Evolutionary conservation across 2,329 filamentous ascomycete genomes (phyloP).

Genomic region (Phialophora verrucosa): DNA sequence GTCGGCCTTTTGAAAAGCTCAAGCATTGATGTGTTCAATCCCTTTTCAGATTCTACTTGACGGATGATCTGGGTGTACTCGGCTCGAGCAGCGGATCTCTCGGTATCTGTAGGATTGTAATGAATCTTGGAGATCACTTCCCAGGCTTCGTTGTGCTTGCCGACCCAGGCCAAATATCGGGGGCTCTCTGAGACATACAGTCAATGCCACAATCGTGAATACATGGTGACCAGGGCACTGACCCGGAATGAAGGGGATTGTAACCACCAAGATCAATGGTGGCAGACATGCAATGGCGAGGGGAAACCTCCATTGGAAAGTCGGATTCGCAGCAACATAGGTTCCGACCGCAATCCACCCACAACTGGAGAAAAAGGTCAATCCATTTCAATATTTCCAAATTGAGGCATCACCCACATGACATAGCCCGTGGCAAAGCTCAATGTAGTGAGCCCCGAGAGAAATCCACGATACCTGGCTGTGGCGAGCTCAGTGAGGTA

Average conservation of each 20-base stretch:
- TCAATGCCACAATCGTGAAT: no score
- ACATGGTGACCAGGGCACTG: no score
- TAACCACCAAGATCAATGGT: constrained; percentile 17
- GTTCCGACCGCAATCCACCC: constrained; percentile 21
- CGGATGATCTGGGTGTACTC: constrained; percentile 28
- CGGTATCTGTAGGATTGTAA: constrained; percentile 19
- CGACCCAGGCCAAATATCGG: constrained; percentile 15
- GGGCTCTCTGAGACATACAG: constrained; percentile 19
- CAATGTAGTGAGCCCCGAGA: constrained; percentile 20
- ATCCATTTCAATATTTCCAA: not conserved
- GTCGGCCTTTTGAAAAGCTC: constrained; percentile 28
- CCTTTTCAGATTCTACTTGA: constrained; percentile 29
- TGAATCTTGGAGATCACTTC: constrained; percentile 20
- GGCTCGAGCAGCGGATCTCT: constrained; percentile 19
- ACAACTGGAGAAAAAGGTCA: constrained; percentile 8
- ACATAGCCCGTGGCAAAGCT: constrained; percentile 24
- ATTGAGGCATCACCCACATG: constrained; percentile 13
- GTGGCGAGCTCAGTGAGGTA: constrained; percentile 23
- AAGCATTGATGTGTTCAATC: constrained; percentile 17
- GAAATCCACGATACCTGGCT: constrained; percentile 45
- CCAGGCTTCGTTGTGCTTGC: constrained; percentile 23
- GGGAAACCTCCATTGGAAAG: constrained; percentile 23
- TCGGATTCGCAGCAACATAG: constrained; percentile 17
- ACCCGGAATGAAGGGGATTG: constrained; percentile 28
- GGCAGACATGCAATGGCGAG: constrained; percentile 18